Evolutionary conservation across 164 flowering plant genomes (phyloP).

Genomic region (Magnolia changhungtana): DNA sequence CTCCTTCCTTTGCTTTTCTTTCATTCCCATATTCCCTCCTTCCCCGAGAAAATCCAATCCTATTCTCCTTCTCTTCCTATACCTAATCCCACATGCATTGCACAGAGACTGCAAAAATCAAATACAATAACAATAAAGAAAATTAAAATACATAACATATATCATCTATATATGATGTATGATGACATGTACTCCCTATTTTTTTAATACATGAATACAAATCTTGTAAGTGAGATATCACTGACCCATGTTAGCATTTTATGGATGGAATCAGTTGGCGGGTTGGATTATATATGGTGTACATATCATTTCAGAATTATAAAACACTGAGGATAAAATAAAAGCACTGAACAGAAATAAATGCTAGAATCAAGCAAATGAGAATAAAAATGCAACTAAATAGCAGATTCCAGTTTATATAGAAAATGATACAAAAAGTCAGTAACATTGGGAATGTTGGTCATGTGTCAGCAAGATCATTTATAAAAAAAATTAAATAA

Average conservation of each 20-base stretch:
- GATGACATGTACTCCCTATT: too few relatives aligned
- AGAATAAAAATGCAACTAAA: neutral
- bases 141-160: neutral
- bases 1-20: conserved; percentile 40
- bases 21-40: conserved; percentile 37
- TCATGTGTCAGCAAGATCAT: too few relatives aligned
- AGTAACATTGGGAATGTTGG: too few relatives aligned
- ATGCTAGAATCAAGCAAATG: neutral
- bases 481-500: too few relatives aligned
- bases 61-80: conserved; percentile 60
- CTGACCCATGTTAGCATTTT: too few relatives aligned
- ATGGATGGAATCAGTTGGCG: too few relatives aligned
- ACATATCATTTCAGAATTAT: neutral
- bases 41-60: conserved; percentile 29
- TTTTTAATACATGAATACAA: too few relatives aligned
- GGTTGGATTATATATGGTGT: too few relatives aligned
- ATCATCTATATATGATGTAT: too few relatives aligned
- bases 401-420: neutral
- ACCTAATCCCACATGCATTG: conserved; percentile 90
- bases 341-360: neutral
- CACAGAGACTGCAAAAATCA: conserved; percentile 59
- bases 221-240: too few relatives aligned
- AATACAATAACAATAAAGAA: conserved; percentile 2
- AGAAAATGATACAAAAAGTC: neutral
- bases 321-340: neutral